These are phyloP conservation scores for Aspergillus fijiensis DNA, from an alignment of 2,329 filamentous ascomycete species.

Conservation along the genomic window DNA sequence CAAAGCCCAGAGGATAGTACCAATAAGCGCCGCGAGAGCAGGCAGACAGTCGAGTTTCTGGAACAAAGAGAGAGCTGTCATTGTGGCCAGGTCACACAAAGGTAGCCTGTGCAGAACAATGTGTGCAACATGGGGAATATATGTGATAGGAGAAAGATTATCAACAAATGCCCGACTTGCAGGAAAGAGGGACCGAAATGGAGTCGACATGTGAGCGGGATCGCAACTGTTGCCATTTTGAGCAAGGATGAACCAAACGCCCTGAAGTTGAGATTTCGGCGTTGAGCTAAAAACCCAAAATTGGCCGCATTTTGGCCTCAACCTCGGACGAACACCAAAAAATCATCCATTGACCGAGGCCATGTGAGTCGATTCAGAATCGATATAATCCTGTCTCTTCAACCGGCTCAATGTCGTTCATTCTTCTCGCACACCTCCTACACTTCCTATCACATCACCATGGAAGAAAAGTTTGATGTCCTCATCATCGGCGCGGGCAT, in stretches of 20 bases:
- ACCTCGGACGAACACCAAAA: neutral
- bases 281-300: neutral
- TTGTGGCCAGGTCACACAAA: neutral
- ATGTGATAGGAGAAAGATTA: neutral
- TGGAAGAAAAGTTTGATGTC: constrained; percentile 44
- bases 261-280: neutral
- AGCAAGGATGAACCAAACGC: constrained; percentile 13
- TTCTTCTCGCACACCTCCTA: neutral
- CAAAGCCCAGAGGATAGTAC: constrained; percentile 30
- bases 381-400: neutral
- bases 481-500: constrained; percentile 73
- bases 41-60: constrained; percentile 36
- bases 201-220: neutral
- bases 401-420: neutral
- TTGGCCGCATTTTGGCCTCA: neutral
- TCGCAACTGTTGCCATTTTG: constrained; percentile 22
- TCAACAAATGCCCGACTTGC: neutral
- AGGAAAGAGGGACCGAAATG: neutral
- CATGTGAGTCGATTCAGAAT: neutral
- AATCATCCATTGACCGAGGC: neutral
- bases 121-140: neutral
- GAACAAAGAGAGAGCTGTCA: constrained; percentile 23
- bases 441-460: constrained; percentile 10
- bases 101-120: neutral
- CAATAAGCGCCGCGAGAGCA: constrained; percentile 29